Evolutionary conservation across 2,329 filamentous ascomycete species (phyloP), one percentile per base, ranked within the genome.

Genomic region (Teratosphaeria epicoccoides): DNA sequence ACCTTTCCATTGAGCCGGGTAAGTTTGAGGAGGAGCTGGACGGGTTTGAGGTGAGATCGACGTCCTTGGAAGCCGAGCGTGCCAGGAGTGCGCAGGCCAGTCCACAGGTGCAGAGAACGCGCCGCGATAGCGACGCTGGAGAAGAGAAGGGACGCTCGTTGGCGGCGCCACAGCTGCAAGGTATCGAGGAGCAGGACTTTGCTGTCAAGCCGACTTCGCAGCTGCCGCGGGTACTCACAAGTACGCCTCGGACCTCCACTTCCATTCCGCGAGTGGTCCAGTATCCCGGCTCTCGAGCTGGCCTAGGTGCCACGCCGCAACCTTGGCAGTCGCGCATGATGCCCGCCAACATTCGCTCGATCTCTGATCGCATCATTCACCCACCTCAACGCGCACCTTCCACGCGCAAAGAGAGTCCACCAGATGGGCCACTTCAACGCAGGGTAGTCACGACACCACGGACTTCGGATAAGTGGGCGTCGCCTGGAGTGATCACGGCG

Each of bases 11-110:
- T 12, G 60, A 64, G 20, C 65, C 66, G 6, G 57, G 58, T 23
- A 54, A 56, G 12, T 69, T 68, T 49, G 66, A 69, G 51, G 54
- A 63, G 22, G 61, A 63, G 46, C 56, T 63, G 43, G 55, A 56
- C 24, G 59, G 63, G 22, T 46, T 67, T 26, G 58, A 62, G 3
- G 55, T 54, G 7, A 57, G 51, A 44, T 63, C 61, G 12, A 57
- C 56, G 9, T 55, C 59, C 47, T 54, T 65, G 7, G 58, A 61
- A 28, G 55, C 54, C 2, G 60, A 66, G 47, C 57, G 54, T 24
- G 47, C 54, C 20, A 54, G 51, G 43, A 62, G 55, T 40, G 53
- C 22, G n/a, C 52, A 49, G 49, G 57, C 49, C 50, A 57, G 50
- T 49, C 57, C 53, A 40, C 28, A 46, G 12, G 46, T 29, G 14